phyloP scores from a whole-genome alignment of 202 grass and related monocot species.

The Zizania palustris region DNA sequence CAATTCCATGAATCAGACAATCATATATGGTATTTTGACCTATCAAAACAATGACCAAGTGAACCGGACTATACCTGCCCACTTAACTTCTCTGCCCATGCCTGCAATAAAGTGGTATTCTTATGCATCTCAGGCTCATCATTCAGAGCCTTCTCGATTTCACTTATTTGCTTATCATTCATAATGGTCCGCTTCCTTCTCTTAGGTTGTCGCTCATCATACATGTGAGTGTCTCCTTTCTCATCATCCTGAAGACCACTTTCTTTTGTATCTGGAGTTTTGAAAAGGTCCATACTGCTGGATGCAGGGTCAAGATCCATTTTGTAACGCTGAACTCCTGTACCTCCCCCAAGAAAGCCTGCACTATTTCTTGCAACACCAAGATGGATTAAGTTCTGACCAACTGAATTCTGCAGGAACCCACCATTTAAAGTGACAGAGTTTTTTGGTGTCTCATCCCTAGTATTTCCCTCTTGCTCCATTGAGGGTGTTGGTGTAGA shows the following conservation, averaged over 20 bases:
- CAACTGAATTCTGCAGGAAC: conserved; percentile 54
- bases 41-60: conserved; percentile 28
- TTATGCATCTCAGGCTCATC: conserved; percentile 96
- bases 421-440: conserved; percentile 38
- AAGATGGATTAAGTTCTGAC: conserved; percentile 60
- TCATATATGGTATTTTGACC: conserved; percentile 4
- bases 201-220: conserved; percentile 76
- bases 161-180: conserved; percentile 84
- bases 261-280: conserved; percentile 62
- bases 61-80: conserved; percentile 51
- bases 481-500: conserved; percentile 37
- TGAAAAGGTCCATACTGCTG: conserved; percentile 46
- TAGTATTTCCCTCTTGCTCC: conserved; percentile 46
- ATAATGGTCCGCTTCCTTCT: conserved; percentile 93
- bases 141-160: conserved; percentile 64
- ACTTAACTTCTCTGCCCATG: conserved; percentile 80
- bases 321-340: conserved; percentile 41
- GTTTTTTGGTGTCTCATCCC: conserved; percentile 47
- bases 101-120: conserved; percentile 64
- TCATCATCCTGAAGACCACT: conserved; percentile 65
- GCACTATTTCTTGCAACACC: conserved; percentile 36
- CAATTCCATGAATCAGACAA: conserved; percentile 40
- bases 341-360: conserved; percentile 21
- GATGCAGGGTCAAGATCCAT: conserved; percentile 53
- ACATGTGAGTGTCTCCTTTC: conserved; percentile 55